phyloP scores from a whole-genome alignment of 148 eudicot genomes.

The Spergularia bocconei region DNA sequence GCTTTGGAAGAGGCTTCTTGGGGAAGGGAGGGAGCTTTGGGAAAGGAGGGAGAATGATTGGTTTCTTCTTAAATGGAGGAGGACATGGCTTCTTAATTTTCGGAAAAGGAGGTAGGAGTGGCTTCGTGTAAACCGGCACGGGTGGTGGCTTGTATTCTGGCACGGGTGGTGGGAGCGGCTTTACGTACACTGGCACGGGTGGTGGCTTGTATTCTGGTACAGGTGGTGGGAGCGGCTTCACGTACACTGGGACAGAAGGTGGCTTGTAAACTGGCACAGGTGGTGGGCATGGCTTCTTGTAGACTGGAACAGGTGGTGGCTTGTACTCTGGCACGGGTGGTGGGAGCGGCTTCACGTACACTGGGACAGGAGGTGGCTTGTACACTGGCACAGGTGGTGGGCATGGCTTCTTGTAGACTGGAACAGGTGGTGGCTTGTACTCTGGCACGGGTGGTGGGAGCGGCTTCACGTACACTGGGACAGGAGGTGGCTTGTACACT shows the following conservation, averaged over 20 bases:
- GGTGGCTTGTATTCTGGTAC: conserved; percentile 23
- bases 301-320: conserved; percentile 24
- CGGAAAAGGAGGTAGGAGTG: conserved; percentile 20
- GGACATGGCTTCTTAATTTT: conserved; percentile 28
- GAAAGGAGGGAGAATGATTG: conserved; percentile 22
- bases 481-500: conserved; percentile 21
- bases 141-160: conserved; percentile 24
- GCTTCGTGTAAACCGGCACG: background rate
- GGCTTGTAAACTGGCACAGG: conserved; percentile 21
- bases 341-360: conserved; percentile 13
- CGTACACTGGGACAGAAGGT: conserved; percentile 19
- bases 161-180: conserved; percentile 23
- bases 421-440: conserved; percentile 22
- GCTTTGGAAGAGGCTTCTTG: conserved; percentile 28
- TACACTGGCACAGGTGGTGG: conserved; percentile 34
- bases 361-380: conserved; percentile 26
- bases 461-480: conserved; percentile 19
- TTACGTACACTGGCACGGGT: conserved; percentile 8
- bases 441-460: conserved; percentile 23
- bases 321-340: conserved; percentile 21
- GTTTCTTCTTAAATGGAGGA: conserved; percentile 35
- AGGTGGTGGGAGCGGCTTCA: conserved; percentile 25
- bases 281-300: conserved; percentile 14
- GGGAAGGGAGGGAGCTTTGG: conserved; percentile 24
- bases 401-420: conserved; percentile 22